Base-by-base conservation (phyloP, 768 basidiomycete species). In the Tricholoma saponaceum region DNA sequence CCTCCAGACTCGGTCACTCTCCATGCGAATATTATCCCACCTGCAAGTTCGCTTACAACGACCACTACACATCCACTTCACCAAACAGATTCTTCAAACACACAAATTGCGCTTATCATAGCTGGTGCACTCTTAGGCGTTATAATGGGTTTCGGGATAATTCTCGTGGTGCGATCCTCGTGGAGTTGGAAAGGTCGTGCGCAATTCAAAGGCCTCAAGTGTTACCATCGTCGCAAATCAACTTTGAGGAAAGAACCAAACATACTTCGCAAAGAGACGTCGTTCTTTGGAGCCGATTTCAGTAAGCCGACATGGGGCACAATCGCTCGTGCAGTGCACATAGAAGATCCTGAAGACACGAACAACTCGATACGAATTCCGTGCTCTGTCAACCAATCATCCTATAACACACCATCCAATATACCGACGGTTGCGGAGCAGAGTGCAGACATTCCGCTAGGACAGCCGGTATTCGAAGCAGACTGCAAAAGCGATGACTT, bases 11-110 rank as follows among this genome's bases (percentile, higher is more conserved):
- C 58, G 8, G 57, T 56, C 16, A n/a, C 55, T 30, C 58, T 67
- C 7, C 66, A 67, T 49, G 64, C 66, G 14, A 65, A 55, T 30
- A 65, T 67, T 25, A 35, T 62, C 30, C 61, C 66, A 3, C 50
- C 53, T 10, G 13, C 20, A n/a, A 51, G 23, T 20, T 43, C 30
- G 30, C 54, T 39, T 18, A 39, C 49, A n/a, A 16, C 26, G 7
- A 30, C 60, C 18, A 47, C 52, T 41, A 23, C 56, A 50, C 55
- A 56, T 12, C 12, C 16, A 35, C 39, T 25, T 1, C 20, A 20
- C 32, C 8, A 3, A 43, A 37, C 23, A 13, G 14, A 52, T 5
- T 6, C 25, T 12, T 25, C 20, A 35, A 52, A 5, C 10, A 13
- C 18, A 2, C 33, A 52, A 12, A 52, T 52, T 7, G 18, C 33